phyloP scores from a whole-genome alignment of 148 eudicot species.

The Fagopyrum tataricum region DNA sequence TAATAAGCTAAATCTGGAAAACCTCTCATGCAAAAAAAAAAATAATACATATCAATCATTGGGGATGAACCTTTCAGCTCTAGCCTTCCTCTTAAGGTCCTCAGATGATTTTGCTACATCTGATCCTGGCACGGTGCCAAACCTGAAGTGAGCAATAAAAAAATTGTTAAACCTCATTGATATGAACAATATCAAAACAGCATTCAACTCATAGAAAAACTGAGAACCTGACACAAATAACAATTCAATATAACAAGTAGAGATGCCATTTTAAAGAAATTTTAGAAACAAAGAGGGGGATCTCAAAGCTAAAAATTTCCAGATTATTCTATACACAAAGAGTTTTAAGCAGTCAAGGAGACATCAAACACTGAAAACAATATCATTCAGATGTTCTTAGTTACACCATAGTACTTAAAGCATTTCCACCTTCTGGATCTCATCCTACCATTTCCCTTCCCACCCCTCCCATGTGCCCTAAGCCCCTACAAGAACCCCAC shows the following conservation, averaged over 20 bases:
- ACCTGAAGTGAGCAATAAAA: constrained; percentile 29
- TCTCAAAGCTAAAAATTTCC: background rate
- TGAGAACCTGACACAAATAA: too few relatives aligned
- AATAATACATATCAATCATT: background rate
- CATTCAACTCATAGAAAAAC: too few relatives aligned
- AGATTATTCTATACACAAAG: background rate
- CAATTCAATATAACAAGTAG: too few relatives aligned
- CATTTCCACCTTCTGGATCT: background rate
- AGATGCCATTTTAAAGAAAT: too few relatives aligned
- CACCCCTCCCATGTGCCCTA: background rate
- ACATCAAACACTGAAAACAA: background rate
- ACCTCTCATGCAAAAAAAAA: background rate
- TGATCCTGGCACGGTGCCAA: constrained; percentile 43
- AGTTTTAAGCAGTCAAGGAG: background rate
- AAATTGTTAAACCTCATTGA: too few relatives aligned
- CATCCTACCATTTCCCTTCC: background rate
- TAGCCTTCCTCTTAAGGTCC: constrained; percentile 12
- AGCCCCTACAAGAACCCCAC: too few relatives aligned
- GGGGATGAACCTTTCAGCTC: constrained; percentile 6
- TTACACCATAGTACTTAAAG: too few relatives aligned
- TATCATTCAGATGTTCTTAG: background rate
- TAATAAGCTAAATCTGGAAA: background rate
- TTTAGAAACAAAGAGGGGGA: too few relatives aligned
- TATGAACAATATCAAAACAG: too few relatives aligned
- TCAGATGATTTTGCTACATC: constrained; percentile 17